Percentiles rank a stretch among this genome's conserved stretches.
Conservation (phyloP, 352 stramenopile species). For the Peronospora destructor region DNA sequence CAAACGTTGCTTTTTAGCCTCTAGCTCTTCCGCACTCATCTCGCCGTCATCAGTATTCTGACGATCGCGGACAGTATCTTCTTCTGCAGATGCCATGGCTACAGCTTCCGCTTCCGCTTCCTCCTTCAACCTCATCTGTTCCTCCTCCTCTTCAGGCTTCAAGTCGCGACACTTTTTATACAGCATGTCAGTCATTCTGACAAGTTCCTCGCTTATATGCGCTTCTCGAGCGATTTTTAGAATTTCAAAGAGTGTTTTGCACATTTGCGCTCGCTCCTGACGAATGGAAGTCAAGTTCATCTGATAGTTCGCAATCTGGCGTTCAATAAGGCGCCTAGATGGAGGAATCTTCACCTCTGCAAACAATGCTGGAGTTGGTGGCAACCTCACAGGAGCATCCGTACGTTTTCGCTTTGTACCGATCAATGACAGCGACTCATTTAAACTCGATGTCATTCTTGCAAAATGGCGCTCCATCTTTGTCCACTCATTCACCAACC, state of each 20-base stretch:
- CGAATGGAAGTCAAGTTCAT: constrained; percentile 45
- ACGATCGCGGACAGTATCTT: constrained; percentile 7
- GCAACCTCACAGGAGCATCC: constrained; percentile 19
- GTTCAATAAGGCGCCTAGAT: constrained; percentile 57
- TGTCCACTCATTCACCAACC: constrained; percentile 63
- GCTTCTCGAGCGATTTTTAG: constrained; percentile 59
- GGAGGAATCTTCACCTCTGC: constrained; percentile 53
- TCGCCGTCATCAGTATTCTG: constrained; percentile 10
- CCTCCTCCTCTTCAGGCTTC: constrained; percentile 45
- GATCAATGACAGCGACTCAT: constrained; percentile 42
- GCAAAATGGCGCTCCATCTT: constrained; percentile 69
- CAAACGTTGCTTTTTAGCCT: constrained; percentile 34
- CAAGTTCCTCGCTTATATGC: constrained; percentile 47
- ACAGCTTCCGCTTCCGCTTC: constrained; percentile 16
- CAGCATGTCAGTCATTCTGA: constrained; percentile 46
- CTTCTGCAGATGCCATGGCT: constrained; percentile 16
- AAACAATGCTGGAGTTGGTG: constrained; percentile 39
- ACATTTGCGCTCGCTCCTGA: constrained; percentile 39
- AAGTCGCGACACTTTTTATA: constrained; percentile 47
- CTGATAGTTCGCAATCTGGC: constrained; percentile 66
- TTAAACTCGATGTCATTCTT: constrained; percentile 49
- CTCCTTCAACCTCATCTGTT: constrained; percentile 27
- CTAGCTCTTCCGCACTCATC: constrained; percentile 24
- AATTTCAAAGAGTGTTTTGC: constrained; percentile 43
- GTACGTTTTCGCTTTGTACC: constrained; percentile 37